Evolutionary conservation across 2,329 filamentous ascomycete genomes (phyloP), one percentile per base, ranked within the genome.

Genomic region (Neopestalotiopsis sp.): DNA sequence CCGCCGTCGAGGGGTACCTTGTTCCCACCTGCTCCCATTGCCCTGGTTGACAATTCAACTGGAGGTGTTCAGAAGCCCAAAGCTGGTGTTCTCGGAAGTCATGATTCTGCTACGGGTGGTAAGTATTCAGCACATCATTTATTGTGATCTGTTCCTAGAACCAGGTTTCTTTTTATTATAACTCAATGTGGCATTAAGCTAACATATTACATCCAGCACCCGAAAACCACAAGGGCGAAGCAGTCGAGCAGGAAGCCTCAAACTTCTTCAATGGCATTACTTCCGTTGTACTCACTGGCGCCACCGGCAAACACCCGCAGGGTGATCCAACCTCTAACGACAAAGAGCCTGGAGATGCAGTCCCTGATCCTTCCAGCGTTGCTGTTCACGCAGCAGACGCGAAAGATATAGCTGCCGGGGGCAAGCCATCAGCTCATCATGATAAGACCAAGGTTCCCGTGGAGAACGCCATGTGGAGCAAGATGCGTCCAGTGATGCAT

Each of bases 391-490:
- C 82, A 2, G 78, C 81, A 0, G 77, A 83, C 20, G 85, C 83
- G 4, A 82, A 81, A 69, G 79, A 82, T 4, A 78, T 79, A 28
- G 80, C 83, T 0, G 71, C 74, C 0, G 91, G 91, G 1, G 81
- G 80, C 0, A 82, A 85, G 7, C 80, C 87, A 0, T 77, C 79
- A 10, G 76, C 83, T 0, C 80, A 86, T 10, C 86, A 93, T 68
- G 92, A 95, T 79, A 93, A 94, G 79, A 93, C 93, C 4, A 94
- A 94, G 77, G 87, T 92, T 34, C 93, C 93, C 0, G 91, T 95
- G 80, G 91, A 93, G 71, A 89, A 89, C 4, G 90, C 90, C 0
- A 92, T 96, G 75, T 95, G 93, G 92, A 88, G 86, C 12, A 91
- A 92, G 78, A 93, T 93, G 79, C 84, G 92, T 56, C 91, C 92